Percentiles rank a stretch among this genome's conserved stretches.
Evolutionary conservation across 108 stramenopile genomes (phyloP).

Genomic region (Cylindrotheca closterium): DNA sequence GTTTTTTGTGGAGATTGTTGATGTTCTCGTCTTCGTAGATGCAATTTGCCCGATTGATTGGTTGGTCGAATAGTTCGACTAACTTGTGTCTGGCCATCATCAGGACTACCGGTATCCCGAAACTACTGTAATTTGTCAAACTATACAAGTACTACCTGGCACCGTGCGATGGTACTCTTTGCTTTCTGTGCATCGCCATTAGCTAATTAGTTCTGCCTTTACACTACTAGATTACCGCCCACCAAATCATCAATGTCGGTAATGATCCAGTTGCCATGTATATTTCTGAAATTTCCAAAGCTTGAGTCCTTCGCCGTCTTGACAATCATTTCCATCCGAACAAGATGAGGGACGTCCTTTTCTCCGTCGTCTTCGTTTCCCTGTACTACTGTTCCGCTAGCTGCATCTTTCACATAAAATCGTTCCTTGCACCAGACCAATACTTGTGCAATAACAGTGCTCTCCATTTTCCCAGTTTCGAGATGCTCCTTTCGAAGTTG

Average conservation of each 20-base stretch:
- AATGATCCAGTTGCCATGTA: slow-evolving; percentile 28
- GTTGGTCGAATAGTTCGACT: too few relatives aligned
- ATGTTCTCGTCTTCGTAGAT: too few relatives aligned
- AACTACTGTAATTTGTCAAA: too few relatives aligned
- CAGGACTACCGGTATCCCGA: too few relatives aligned
- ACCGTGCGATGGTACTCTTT: too few relatives aligned
- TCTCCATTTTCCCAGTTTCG: slow-evolving; percentile 26
- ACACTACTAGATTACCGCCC: slow-evolving; percentile 30
- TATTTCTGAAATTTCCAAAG: slow-evolving; percentile 18
- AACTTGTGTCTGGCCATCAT: too few relatives aligned
- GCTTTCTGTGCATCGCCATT: too few relatives aligned
- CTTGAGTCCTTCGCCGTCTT: slow-evolving; percentile 2
- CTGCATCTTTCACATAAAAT: slow-evolving; percentile 27
- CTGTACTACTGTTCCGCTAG: slow-evolving; percentile 15
- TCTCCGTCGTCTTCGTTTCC: slow-evolving; percentile 4
- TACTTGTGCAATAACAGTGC: slow-evolving; percentile 30
- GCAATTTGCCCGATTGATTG: too few relatives aligned
- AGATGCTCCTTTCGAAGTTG: slow-evolving; percentile 12
- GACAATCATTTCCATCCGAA: slow-evolving; percentile 11
- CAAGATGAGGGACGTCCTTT: slow-evolving; percentile 9
- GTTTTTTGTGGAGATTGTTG: too few relatives aligned
- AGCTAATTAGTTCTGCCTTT: too few relatives aligned
- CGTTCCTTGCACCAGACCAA: slow-evolving; percentile 32
- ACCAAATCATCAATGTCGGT: slow-evolving; percentile 41
- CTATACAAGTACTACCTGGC: too few relatives aligned